phyloP scores from a whole-genome alignment of 2,329 filamentous ascomycete species.

The Leptographium galeiforme region DNA sequence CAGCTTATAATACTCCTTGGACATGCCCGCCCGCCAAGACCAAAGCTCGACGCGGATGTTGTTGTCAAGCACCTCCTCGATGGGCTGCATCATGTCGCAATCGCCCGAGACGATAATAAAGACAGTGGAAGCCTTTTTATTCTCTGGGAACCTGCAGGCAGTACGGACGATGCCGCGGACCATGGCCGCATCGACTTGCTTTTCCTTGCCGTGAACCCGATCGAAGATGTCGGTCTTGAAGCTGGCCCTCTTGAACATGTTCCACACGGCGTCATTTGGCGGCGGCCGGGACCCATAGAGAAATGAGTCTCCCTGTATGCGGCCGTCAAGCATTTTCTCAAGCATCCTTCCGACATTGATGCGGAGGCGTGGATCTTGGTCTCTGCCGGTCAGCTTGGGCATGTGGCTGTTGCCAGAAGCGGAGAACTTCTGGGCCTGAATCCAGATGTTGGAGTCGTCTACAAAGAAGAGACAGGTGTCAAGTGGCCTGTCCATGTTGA shows the following conservation, averaged over 20 bases:
- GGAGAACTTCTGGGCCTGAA: slow-evolving; percentile 14
- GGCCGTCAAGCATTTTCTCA: slow-evolving; percentile 6
- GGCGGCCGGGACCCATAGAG: slow-evolving; percentile 16
- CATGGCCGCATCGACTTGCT: slow-evolving; percentile 16
- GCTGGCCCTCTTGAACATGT: slow-evolving; percentile 6
- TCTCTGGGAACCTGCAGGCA: slow-evolving; percentile 1
- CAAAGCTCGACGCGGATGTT: slow-evolving; percentile 16
- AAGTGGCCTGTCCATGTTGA: not conserved
- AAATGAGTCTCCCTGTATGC: slow-evolving; percentile 9
- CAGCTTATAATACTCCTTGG: slow-evolving; percentile 10
- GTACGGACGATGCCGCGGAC: slow-evolving; percentile 9
- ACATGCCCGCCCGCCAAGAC: slow-evolving; percentile 14
- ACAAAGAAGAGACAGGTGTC: slow-evolving; percentile 14
- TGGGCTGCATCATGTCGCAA: slow-evolving; percentile 14
- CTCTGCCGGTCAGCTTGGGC: slow-evolving; percentile 13
- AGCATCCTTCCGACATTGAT: slow-evolving; percentile 5
- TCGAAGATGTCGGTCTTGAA: slow-evolving; percentile 13
- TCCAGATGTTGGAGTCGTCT: slow-evolving; percentile 15
- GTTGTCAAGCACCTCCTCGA: slow-evolving; percentile 9
- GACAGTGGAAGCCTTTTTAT: slow-evolving; percentile 4
- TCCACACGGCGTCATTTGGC: slow-evolving; percentile 15
- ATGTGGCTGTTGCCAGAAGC: slow-evolving; percentile 11
- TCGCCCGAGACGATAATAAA: slow-evolving; percentile 16
- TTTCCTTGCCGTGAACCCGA: slow-evolving; percentile 13
- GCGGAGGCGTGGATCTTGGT: slow-evolving; percentile 11